Conservation (phyloP, 1,284 basidiomycete species). For the Acaromyces ingoldii region DNA sequence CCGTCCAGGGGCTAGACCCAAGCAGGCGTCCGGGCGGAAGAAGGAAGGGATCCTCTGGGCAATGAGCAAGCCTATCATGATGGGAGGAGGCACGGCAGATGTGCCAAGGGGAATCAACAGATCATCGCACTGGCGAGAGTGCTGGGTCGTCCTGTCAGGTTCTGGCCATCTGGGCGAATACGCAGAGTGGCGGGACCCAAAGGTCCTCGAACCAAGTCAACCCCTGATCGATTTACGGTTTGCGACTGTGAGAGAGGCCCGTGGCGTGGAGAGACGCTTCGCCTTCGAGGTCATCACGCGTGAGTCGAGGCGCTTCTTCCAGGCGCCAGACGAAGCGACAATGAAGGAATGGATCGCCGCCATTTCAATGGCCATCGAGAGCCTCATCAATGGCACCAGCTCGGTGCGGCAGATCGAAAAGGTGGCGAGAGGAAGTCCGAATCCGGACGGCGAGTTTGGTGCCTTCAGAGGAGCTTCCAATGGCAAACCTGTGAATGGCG, state of each 20-base stretch:
- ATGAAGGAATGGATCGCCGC: slow-evolving; percentile 57
- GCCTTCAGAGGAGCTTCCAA: neutral
- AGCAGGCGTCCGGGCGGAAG: slow-evolving; percentile 14
- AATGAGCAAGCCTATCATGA: slow-evolving; percentile 19
- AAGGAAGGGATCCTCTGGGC: slow-evolving; percentile 43
- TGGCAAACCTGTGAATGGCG: neutral
- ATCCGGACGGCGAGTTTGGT: neutral
- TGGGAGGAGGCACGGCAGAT: slow-evolving; percentile 10
- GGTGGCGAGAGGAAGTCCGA: slow-evolving; percentile 6
- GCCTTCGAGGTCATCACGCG: slow-evolving; percentile 58
- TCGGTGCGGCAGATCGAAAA: slow-evolving; percentile 41
- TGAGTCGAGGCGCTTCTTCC: slow-evolving; percentile 55
- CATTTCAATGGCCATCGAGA: slow-evolving; percentile 57
- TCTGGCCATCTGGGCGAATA: slow-evolving; percentile 38
- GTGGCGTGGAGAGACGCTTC: slow-evolving; percentile 39
- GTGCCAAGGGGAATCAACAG: slow-evolving; percentile 31
- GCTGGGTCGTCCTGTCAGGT: slow-evolving; percentile 41
- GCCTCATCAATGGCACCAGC: slow-evolving; percentile 54
- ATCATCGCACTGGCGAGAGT: slow-evolving; percentile 29
- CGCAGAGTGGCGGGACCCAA: slow-evolving; percentile 39
- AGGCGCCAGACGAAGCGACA: slow-evolving; percentile 54
- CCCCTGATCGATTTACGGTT: slow-evolving; percentile 45
- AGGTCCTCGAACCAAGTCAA: slow-evolving; percentile 27
- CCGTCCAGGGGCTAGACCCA: neutral
- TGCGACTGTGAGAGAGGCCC: slow-evolving; percentile 42